Evolutionary conservation across 2,329 filamentous ascomycete genomes (phyloP).

Genomic region (Paracamarosporium sp.): DNA sequence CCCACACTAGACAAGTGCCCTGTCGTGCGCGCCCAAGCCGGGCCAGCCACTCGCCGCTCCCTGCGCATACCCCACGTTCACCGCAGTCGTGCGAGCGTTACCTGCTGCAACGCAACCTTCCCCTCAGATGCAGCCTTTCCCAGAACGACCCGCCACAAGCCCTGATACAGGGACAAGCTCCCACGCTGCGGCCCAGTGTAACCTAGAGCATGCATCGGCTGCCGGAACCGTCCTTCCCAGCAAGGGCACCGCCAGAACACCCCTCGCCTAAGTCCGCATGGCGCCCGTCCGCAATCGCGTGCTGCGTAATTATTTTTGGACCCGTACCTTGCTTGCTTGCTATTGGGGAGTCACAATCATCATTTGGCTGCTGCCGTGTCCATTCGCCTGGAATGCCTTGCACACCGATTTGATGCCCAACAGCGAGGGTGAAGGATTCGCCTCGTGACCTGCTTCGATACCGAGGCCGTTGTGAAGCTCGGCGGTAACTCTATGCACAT

Average conservation of each 20-base stretch:
- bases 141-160: constrained; percentile 20
- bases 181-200: constrained; percentile 21
- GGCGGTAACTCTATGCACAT: background rate
- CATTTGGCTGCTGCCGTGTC: too few relatives aligned
- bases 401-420: constrained; percentile 3
- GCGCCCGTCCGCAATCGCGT: constrained; percentile 26
- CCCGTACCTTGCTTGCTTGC: background rate
- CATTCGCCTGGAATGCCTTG: background rate
- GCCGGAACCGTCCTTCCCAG: constrained; percentile 21
- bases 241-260: constrained; percentile 16
- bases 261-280: constrained; percentile 12
- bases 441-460: background rate
- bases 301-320: constrained; percentile 31
- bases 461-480: background rate
- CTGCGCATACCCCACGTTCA: constrained; percentile 17
- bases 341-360: background rate
- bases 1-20: constrained; percentile 34
- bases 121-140: constrained; percentile 14
- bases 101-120: constrained; percentile 16
- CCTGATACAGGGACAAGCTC: constrained; percentile 19
- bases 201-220: constrained; percentile 27
- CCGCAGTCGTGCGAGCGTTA: background rate
- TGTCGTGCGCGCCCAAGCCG: constrained; percentile 29
- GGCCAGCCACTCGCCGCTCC: constrained; percentile 28
- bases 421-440: background rate